A percentile compares a stretch with the other conserved stretches of the same genome.
These are phyloP conservation scores for Phytopythium kandeliae DNA, from an alignment of 352 stramenopile species.

Conservation along the genomic window DNA sequence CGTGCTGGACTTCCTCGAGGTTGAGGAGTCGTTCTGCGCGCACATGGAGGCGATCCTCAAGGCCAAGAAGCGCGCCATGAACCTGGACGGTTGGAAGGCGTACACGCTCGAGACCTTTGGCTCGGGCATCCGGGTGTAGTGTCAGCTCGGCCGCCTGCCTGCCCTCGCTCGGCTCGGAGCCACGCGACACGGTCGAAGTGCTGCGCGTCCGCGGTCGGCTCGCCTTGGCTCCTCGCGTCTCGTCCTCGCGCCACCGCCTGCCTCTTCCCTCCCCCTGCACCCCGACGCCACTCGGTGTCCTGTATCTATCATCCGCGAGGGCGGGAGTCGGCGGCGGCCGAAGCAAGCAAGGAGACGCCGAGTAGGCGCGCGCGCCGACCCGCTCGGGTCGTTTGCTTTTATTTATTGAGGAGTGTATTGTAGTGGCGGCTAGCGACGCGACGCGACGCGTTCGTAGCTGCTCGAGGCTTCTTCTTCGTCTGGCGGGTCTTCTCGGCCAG, in stretches of 20 bases:
- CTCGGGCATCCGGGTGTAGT: slow-evolving; percentile 57
- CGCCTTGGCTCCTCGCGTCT: slow-evolving; percentile 9
- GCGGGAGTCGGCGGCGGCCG: background rate
- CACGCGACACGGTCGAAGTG: slow-evolving; percentile 28
- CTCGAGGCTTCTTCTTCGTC: too few species aligned
- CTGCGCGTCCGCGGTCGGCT: slow-evolving; percentile 5
- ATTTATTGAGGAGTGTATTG: too few species aligned
- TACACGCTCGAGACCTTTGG: slow-evolving; percentile 74
- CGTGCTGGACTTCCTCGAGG: slow-evolving; percentile 73
- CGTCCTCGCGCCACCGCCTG: slow-evolving; percentile 7
- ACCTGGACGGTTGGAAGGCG: slow-evolving; percentile 72
- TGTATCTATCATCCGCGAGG: slow-evolving; percentile 3
- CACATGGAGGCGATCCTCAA: slow-evolving; percentile 63
- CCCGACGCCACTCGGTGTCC: background rate
- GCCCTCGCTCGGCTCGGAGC: background rate
- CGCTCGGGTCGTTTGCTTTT: too few species aligned
- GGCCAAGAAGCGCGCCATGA: slow-evolving; percentile 59
- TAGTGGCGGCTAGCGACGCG: too few species aligned
- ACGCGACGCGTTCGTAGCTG: too few species aligned
- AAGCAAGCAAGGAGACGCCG: background rate
- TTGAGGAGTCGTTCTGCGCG: slow-evolving; percentile 66
- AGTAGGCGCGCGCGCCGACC: background rate
- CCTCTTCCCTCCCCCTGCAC: too few species aligned
- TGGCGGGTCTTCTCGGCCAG: too few species aligned
- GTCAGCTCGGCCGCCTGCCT: background rate